Percentiles rank a stretch among this genome's conserved stretches.
Conservation (phyloP, 1,139 yeast genomes). For the Arxiozyma telluris region DNA sequence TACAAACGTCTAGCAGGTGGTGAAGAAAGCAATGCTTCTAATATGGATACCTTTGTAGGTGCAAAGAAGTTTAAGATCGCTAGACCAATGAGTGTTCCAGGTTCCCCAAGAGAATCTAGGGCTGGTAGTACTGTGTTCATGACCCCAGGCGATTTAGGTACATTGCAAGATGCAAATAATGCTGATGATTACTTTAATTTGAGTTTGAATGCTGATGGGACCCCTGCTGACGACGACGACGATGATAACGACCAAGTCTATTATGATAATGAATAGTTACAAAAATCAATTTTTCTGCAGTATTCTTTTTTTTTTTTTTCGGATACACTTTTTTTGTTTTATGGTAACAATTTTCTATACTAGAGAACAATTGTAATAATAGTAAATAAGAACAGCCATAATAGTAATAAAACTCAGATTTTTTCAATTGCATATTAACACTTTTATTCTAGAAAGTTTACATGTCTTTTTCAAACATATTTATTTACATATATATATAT, state of each 20-base stretch:
- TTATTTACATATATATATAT: no score
- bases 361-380: background rate
- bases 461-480: no score
- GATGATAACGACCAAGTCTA: constrained; percentile 18
- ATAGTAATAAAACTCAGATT: no score
- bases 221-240: constrained; percentile 34
- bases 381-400: no score
- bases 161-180: constrained; percentile 80
- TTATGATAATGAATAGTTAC: constrained; percentile 7
- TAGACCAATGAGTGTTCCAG: constrained; percentile 90
- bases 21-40: constrained; percentile 22
- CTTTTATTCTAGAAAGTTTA: background rate
- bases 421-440: background rate
- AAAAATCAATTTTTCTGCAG: no score
- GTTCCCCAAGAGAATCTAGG: constrained; percentile 68
- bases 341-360: background rate
- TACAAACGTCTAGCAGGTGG: constrained; percentile 45
- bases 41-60: constrained; percentile 27
- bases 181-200: constrained; percentile 82
- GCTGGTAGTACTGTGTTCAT: constrained; percentile 46
- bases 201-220: constrained; percentile 33
- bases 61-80: constrained; percentile 57
- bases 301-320: background rate
- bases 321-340: background rate
- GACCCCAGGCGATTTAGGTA: constrained; percentile 99